phyloP scores from a whole-genome alignment of 2,329 filamentous ascomycete genomes.

The Colletotrichum graminicola region DNA sequence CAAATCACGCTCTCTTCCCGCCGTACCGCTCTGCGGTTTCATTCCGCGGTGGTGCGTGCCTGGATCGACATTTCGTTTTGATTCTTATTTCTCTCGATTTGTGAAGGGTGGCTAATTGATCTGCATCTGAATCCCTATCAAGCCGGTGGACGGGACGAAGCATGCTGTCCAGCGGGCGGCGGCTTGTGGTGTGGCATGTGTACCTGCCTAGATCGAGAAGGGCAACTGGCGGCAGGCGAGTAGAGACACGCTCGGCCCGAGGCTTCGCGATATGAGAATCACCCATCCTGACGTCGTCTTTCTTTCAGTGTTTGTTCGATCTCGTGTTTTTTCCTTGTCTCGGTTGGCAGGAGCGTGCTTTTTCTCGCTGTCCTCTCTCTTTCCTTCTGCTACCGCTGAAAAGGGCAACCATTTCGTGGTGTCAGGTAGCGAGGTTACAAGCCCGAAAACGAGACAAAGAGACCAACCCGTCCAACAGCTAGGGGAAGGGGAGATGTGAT shows the following conservation, averaged over 20 bases:
- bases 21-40: background rate
- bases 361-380: background rate
- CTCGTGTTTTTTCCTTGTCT: background rate
- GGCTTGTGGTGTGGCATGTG: background rate
- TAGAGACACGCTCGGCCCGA: background rate
- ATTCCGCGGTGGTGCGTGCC: background rate
- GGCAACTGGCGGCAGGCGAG: background rate
- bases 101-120: background rate
- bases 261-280: background rate
- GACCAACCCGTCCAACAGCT: background rate
- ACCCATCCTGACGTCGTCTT: background rate
- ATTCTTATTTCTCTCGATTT: no score
- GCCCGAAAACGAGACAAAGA: background rate
- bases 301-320: background rate
- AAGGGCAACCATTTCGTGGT: slow-evolving; percentile 36
- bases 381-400: background rate
- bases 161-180: background rate
- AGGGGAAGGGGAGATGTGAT: background rate
- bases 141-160: background rate
- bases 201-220: background rate
- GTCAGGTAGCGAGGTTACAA: background rate
- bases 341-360: background rate
- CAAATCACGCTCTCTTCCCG: background rate
- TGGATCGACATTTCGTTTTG: background rate
- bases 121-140: background rate